Evolutionary conservation across 257 asterid genomes (phyloP).

Genomic region (Primulina eburnea): DNA sequence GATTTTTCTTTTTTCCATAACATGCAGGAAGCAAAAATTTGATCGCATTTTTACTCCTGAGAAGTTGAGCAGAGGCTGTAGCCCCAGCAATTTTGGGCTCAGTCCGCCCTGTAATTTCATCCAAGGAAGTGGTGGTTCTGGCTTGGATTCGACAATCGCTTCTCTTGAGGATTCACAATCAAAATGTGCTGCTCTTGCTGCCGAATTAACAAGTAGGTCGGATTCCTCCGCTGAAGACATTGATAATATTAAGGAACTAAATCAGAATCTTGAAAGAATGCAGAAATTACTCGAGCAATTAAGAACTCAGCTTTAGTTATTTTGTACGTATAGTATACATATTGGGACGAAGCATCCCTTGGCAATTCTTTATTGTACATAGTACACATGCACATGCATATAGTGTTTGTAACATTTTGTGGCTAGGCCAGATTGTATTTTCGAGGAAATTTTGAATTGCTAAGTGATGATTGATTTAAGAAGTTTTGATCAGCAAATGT

Average conservation of each 20-base stretch:
- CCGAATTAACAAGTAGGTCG: slow-evolving; percentile 36
- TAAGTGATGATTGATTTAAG: not conserved
- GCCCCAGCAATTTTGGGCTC: slow-evolving; percentile 30
- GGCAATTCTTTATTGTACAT: not conserved
- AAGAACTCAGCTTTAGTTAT: slow-evolving; percentile 42
- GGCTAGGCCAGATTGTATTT: not conserved
- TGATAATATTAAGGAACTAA: slow-evolving; percentile 51
- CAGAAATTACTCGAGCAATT: slow-evolving; percentile 62
- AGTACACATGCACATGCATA: not conserved
- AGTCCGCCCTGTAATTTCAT: slow-evolving; percentile 35
- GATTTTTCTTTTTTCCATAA: slow-evolving; percentile 19
- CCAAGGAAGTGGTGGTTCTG: slow-evolving; percentile 28
- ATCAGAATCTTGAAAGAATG: slow-evolving; percentile 75
- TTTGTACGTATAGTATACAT: not conserved
- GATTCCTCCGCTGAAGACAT: slow-evolving; percentile 42
- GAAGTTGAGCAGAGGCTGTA: slow-evolving; percentile 49
- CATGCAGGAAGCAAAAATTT: slow-evolving; percentile 68
- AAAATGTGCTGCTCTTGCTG: slow-evolving; percentile 63
- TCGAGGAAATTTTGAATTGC: not conserved
- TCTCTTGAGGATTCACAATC: slow-evolving; percentile 77
- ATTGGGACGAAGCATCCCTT: not conserved
- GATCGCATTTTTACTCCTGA: slow-evolving; percentile 67
- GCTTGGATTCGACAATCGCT: slow-evolving; percentile 58
- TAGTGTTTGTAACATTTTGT: not conserved
- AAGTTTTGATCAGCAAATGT: not conserved